Evolutionary conservation across 2,329 filamentous ascomycete species (phyloP), one percentile per base, ranked within the genome.

Genomic region (Colletotrichum sp.): DNA sequence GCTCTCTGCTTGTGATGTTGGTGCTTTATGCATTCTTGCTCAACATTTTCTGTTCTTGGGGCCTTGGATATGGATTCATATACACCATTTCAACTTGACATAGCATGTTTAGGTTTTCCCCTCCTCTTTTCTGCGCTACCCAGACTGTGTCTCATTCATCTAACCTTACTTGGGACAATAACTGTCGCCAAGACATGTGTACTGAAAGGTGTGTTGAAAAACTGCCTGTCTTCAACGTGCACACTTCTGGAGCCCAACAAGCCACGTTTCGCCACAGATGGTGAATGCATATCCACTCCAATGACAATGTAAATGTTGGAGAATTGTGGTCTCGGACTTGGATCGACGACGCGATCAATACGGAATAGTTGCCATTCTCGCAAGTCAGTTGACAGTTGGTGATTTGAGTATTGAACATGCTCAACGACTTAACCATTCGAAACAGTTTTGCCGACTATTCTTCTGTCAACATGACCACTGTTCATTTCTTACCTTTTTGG

Each of bases 181-280:
- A 1, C 5, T 44, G 16, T 44, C 2, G 36, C 36, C 34, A 36
- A 4, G 30, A 12, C 10, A 32, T 32, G 10, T 15, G 34, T 16
- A 5, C 16, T 39, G 36, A 39, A 2, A 44, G 5, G 2, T 18
- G 36, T 44, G 16, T 18, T 44, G 0, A 18, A 3, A 1, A 18
- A 44, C 36, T 44, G 2, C 2, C 8, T 10, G 6, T n/a, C 5
- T 3, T 9, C 36, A 39, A 39, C 36, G 1, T 1, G 36, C 36
- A 10, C 16, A 18, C 36, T 5, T 39, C 36, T 39, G 16, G 5
- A 18, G 16, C 16, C 16, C 2, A 8, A 39, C 16, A 18, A 39
- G 36, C 8, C 5, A 39, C 2, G 1, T 18, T 39, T 39, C 2
- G 8, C 3, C 8, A 9, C 36, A 39, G 3, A 18, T 0, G 2